A percentile compares a stretch with the other conserved stretches of the same genome.
Conservation (phyloP, 768 basidiomycete genomes). For the Polyporus arcularius region DNA sequence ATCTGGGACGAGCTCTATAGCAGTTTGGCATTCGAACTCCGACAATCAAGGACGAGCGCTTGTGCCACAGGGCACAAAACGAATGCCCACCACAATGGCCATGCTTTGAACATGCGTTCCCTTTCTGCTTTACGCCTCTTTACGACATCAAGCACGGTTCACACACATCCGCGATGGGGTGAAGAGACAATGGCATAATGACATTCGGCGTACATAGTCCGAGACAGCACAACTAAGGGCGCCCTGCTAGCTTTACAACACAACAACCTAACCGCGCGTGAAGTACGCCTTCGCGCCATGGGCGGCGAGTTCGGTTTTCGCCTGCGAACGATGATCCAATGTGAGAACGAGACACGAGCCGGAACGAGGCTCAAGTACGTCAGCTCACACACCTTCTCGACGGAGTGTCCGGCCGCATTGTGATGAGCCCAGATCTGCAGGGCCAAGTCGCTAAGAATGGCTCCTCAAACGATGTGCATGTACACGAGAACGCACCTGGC, state of each 20-base stretch:
- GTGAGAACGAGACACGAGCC: conserved; percentile 9
- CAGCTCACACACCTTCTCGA: conserved; percentile 64
- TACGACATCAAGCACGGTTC: neutral
- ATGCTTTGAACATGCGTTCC: conserved; percentile 9
- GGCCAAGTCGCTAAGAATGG: neutral
- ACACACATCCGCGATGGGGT: neutral
- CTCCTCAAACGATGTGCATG: conserved; percentile 18
- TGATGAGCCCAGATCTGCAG: conserved; percentile 75
- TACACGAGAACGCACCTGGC: conserved; percentile 52
- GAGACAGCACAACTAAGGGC: neutral
- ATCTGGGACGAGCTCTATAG: conserved; percentile 22
- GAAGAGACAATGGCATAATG: neutral
- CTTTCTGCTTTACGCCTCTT: conserved; percentile 5
- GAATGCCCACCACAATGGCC: conserved; percentile 6
- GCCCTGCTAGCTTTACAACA: neutral
- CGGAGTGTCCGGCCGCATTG: conserved; percentile 81
- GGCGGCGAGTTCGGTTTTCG: conserved; percentile 77
- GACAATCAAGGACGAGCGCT: conserved; percentile 21
- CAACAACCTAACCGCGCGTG: conserved; percentile 58
- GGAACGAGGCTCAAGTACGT: neutral
- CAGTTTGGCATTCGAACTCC: conserved; percentile 40
- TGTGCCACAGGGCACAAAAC: conserved; percentile 19
- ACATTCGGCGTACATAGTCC: conserved; percentile 5
- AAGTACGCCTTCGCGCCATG: conserved; percentile 91
- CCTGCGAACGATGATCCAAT: conserved; percentile 45